Base-by-base conservation (phyloP, 257 asterid genomes). In the Gentiana straminea region DNA sequence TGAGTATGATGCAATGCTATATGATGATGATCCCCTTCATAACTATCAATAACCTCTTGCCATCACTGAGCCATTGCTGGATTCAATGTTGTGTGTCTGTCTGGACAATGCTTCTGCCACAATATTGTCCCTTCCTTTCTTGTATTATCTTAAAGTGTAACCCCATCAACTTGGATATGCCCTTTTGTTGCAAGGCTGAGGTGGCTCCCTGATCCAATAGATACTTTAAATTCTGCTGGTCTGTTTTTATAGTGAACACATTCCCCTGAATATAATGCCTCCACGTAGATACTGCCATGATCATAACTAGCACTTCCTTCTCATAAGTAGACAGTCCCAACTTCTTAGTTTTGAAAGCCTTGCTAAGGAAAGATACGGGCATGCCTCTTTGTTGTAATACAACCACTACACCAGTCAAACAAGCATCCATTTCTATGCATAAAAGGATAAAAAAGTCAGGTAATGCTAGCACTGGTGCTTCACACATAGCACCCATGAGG, bases 51-150 rank as follows among this genome's bases (percentile, higher is more conserved):
- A 4, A 43, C 13, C 11, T 12, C 13, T 7, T 1, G 3, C n/a
- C 10, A 12, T 15, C 51, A 47, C 10, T 24, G 48, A 43, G 48
- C 8, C 10, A 43, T 10, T 4, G 10, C 51, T 13, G 13, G n/a
- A 13, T 9, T 8, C 13, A 4, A 0, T 0, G 12, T 47, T 3
- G 3, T 32, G 5, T 8, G 12, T 47, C n/a, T 2, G 32, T 3
- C 57, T 32, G 5, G 63, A 64, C 0, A 64, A 4, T 2, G 63
- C 51, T 55, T 56, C 68, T 8, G 11, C 52, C 1, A 10, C 44
- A 5, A 8, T 4, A 15, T 64, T 56, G 3, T 48, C 57, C 0
- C 2, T 3, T 0, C 66, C 62, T 5, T 48, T 49, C 8, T 37
- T 46, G 2, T 55, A 55, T 0, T 45, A 64, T 56, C 1, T 10